Evolutionary conservation across 768 basidiomycete species (phyloP).

Genomic region (Hemileccinum rubropunctum): DNA sequence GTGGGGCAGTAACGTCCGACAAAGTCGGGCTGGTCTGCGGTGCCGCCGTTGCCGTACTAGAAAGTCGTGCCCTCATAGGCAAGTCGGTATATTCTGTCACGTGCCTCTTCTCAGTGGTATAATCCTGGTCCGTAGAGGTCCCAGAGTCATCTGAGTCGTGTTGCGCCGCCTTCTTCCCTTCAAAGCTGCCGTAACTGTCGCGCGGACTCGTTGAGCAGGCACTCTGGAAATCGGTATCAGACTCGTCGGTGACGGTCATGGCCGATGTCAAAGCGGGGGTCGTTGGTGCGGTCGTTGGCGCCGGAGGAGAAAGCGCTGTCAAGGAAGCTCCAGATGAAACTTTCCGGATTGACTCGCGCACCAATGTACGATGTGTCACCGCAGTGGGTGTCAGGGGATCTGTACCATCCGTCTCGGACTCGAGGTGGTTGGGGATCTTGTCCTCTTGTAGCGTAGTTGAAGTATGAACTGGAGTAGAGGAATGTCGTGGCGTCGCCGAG

Average conservation of each 20-base stretch:
- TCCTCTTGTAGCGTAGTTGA: slow-evolving; percentile 34
- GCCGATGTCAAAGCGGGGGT: slow-evolving; percentile 36
- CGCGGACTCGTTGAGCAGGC: slow-evolving; percentile 78
- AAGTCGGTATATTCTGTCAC: slow-evolving; percentile 36
- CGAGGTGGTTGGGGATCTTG: slow-evolving; percentile 39
- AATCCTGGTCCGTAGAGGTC: slow-evolving; percentile 30
- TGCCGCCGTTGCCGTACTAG: slow-evolving; percentile 52
- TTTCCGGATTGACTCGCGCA: slow-evolving; percentile 29
- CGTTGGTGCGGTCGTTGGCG: slow-evolving; percentile 27
- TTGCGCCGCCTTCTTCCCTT: slow-evolving; percentile 23
- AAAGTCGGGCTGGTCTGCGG: slow-evolving; percentile 38
- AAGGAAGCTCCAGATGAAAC: slow-evolving; percentile 32
- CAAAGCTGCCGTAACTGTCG: slow-evolving; percentile 55
- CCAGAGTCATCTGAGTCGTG: slow-evolving; percentile 31
- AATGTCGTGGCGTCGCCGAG: slow-evolving; percentile 29
- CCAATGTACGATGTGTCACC: slow-evolving; percentile 20
- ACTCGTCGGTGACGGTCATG: slow-evolving; percentile 59
- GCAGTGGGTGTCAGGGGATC: slow-evolving; percentile 29
- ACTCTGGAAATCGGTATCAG: slow-evolving; percentile 85
- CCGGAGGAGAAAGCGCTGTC: slow-evolving; percentile 24
- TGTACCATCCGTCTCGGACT: slow-evolving; percentile 30
- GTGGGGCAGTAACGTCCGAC: slow-evolving; percentile 38
- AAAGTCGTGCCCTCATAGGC: slow-evolving; percentile 51
- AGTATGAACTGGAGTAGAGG: slow-evolving; percentile 22
- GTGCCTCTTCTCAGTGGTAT: slow-evolving; percentile 27